A percentile compares a stretch with the other conserved stretches of the same genome.
These are phyloP conservation scores for Millerago galiae DNA, from an alignment of 805 yeast species.

Conservation along the genomic window DNA sequence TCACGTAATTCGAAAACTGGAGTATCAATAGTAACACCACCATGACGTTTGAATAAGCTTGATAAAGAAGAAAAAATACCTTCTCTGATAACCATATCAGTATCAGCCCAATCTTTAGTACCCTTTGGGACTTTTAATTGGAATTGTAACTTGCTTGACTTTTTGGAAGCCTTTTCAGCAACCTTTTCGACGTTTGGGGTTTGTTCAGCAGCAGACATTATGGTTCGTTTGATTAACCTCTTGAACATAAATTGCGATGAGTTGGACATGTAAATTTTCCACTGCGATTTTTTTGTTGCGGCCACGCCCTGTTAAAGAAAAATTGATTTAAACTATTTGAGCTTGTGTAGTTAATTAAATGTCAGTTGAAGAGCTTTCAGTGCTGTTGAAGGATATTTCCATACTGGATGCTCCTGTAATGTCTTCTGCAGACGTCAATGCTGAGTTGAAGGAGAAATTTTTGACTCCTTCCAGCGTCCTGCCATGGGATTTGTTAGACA, in stretches of 20 bases:
- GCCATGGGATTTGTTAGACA: constrained; percentile 65
- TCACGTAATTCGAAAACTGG: constrained; percentile 97
- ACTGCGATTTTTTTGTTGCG: neutral
- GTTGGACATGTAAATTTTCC: neutral
- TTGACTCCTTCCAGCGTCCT: constrained; percentile 59
- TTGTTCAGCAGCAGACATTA: constrained; percentile 8
- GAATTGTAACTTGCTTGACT: constrained; percentile 44
- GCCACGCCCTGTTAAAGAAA: neutral
- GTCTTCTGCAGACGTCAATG: constrained; percentile 5
- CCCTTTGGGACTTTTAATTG: constrained; percentile 94
- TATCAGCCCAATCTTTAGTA: constrained; percentile 97
- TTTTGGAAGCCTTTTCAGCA: constrained; percentile 9
- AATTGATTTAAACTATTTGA: neutral
- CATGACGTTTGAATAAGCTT: constrained; percentile 82
- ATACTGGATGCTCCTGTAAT: neutral
- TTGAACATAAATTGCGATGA: constrained; percentile 6
- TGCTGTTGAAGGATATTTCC: constrained; percentile 1
- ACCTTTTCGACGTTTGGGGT: constrained; percentile 1
- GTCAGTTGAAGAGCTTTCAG: constrained; percentile 3
- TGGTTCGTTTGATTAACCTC: constrained; percentile 8
- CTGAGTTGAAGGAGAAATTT: constrained; percentile 32
- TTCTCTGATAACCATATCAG: constrained; percentile 93
- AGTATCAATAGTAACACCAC: constrained; percentile 97
- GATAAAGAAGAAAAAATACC: constrained; percentile 74
- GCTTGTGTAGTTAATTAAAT: neutral